phyloP scores from a whole-genome alignment of 176 grass and related monocot species.

The Zoysia pacifica region DNA sequence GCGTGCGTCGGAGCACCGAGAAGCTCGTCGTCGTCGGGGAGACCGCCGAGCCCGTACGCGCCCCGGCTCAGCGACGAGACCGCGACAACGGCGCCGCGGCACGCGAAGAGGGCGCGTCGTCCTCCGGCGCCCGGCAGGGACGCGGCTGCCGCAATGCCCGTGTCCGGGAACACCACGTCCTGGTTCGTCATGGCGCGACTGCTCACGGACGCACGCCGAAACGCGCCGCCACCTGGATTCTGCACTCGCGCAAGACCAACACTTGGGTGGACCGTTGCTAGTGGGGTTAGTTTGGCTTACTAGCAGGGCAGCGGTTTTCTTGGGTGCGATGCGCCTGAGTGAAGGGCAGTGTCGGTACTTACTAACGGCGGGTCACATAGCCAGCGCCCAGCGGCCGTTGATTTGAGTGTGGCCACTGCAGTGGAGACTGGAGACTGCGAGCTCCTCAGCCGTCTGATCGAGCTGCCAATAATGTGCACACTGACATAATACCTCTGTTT shows the following conservation, averaged over 20 bases:
- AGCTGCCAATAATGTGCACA: neutral
- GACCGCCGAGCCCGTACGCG: constrained; percentile 20
- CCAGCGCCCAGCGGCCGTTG: neutral
- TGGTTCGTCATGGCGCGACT: constrained; percentile 65
- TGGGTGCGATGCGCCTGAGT: constrained; percentile 31
- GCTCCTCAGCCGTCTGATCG: neutral
- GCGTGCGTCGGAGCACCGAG: neutral
- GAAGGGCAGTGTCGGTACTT: constrained; percentile 18
- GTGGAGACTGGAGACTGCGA: neutral
- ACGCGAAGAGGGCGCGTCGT: constrained; percentile 28
- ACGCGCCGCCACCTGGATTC: neutral
- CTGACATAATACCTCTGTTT: neutral
- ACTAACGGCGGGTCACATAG: constrained; percentile 2
- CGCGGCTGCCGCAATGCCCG: constrained; percentile 53
- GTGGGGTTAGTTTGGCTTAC: neutral
- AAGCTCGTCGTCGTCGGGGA: constrained; percentile 6
- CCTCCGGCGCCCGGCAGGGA: constrained; percentile 33
- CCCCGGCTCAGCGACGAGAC: constrained; percentile 17
- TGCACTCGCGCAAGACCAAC: neutral
- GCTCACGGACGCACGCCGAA: neutral
- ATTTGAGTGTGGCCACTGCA: neutral
- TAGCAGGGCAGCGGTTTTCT: constrained; percentile 17
- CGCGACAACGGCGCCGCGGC: constrained; percentile 37
- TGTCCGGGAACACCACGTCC: constrained; percentile 74
- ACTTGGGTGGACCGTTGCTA: neutral